phyloP scores from a whole-genome alignment of 2,329 filamentous ascomycete species.

The Botryotinia narcissicola region DNA sequence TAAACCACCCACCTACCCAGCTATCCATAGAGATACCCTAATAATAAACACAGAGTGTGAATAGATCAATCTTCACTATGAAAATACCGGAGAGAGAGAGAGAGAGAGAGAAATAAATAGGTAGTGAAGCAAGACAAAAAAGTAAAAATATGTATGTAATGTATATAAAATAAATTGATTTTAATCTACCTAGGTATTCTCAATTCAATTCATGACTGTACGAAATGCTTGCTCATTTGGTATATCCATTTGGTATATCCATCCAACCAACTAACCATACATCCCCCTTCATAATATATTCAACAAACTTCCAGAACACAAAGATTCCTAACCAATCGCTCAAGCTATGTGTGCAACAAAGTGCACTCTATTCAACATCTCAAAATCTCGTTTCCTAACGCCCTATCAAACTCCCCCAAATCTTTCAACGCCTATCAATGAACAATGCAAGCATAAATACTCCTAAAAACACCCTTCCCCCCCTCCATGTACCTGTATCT shows the following conservation, averaged over 20 bases:
- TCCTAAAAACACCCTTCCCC: not conserved
- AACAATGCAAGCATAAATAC: slow-evolving; percentile 1
- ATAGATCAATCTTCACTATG: no score
- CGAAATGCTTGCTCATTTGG: not conserved
- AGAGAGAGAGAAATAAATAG: no score
- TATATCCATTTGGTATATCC: not conserved
- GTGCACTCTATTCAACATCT: not conserved
- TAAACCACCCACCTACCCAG: no score
- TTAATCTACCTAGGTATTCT: not conserved
- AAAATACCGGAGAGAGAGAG: no score
- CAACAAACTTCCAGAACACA: not conserved
- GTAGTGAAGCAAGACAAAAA: no score
- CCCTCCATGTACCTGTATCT: not conserved
- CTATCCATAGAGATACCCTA: no score
- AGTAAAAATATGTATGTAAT: no score
- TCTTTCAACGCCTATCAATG: not conserved
- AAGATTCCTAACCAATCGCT: not conserved
- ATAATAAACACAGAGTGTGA: no score
- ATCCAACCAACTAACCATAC: not conserved
- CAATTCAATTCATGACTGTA: not conserved
- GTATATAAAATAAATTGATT: not conserved
- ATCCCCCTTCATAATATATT: not conserved
- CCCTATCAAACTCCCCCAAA: not conserved
- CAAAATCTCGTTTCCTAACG: not conserved
- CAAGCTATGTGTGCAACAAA: not conserved